Evolutionary conservation across 2,329 filamentous ascomycete species (phyloP).

Genomic region (Calonectria leucothoes): DNA sequence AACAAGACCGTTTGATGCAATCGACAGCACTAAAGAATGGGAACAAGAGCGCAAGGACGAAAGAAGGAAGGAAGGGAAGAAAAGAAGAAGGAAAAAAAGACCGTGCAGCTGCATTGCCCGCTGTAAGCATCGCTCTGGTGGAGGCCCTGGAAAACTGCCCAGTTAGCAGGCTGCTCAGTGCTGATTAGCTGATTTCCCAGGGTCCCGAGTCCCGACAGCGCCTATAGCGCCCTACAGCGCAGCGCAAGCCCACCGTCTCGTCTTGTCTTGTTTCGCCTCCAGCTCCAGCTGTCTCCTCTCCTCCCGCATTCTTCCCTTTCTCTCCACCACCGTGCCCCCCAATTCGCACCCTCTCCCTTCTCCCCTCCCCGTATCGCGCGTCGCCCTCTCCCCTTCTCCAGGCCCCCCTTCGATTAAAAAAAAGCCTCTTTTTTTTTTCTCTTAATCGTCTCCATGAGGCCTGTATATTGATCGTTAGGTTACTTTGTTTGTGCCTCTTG

Average conservation of each 20-base stretch:
- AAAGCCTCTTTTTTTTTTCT: constrained; percentile 36
- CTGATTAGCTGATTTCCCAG: constrained; percentile 12
- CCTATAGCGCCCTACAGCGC: constrained; percentile 10
- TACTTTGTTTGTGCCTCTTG: constrained; percentile 46
- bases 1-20: neutral
- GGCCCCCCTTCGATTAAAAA: constrained; percentile 35
- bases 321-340: constrained; percentile 32
- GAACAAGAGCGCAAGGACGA: neutral
- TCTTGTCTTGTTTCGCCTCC: constrained; percentile 27
- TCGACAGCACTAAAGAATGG: neutral
- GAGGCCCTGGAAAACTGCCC: constrained; percentile 4
- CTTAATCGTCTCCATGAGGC: constrained; percentile 48
- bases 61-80: too few relatives aligned
- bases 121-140: neutral
- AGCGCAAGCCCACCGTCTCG: constrained; percentile 11
- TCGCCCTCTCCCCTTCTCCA: constrained; percentile 42
- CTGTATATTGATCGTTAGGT: constrained; percentile 50
- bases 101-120: neutral
- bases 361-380: constrained; percentile 39
- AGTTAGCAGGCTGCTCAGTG: constrained; percentile 10
- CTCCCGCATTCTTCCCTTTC: constrained; percentile 33
- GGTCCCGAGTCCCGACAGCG: neutral
- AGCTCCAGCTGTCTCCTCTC: constrained; percentile 24
- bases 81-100: neutral
- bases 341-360: constrained; percentile 37